Conservation (phyloP, 345 rosid species). For the Reutealis trisperma region DNA sequence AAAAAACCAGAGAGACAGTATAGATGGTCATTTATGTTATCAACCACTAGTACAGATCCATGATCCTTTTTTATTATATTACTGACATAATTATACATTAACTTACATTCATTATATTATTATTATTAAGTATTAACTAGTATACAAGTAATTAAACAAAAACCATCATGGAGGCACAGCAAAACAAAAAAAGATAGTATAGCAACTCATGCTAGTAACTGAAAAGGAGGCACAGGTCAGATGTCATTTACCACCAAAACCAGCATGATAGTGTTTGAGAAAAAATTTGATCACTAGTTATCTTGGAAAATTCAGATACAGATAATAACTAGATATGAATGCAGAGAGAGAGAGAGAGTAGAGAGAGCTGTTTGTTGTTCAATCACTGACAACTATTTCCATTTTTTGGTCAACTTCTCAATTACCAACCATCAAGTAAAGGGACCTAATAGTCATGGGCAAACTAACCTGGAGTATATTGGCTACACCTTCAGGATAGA, state of each 20-base stretch:
- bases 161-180: not conserved
- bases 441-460: not conserved
- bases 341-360: not conserved
- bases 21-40: too few relatives aligned
- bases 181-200: not conserved
- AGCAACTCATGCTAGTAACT: not conserved
- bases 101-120: too few relatives aligned
- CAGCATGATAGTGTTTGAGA: not conserved
- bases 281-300: not conserved
- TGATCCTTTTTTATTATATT: too few relatives aligned
- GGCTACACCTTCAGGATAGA: constrained; percentile 99
- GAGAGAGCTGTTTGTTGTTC: not conserved
- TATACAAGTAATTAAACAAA: too few relatives aligned
- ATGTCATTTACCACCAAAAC: not conserved
- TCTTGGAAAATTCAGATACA: not conserved
- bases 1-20: too few relatives aligned
- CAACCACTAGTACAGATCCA: too few relatives aligned
- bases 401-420: not conserved
- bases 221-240: not conserved
- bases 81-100: too few relatives aligned
- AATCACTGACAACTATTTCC: not conserved
- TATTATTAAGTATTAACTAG: too few relatives aligned
- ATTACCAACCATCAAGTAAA: not conserved
- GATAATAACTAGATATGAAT: not conserved
- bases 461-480: constrained; percentile 75